Evolutionary conservation across 129 eudicot genomes (phyloP).

Genomic region (Arctium lappa): DNA sequence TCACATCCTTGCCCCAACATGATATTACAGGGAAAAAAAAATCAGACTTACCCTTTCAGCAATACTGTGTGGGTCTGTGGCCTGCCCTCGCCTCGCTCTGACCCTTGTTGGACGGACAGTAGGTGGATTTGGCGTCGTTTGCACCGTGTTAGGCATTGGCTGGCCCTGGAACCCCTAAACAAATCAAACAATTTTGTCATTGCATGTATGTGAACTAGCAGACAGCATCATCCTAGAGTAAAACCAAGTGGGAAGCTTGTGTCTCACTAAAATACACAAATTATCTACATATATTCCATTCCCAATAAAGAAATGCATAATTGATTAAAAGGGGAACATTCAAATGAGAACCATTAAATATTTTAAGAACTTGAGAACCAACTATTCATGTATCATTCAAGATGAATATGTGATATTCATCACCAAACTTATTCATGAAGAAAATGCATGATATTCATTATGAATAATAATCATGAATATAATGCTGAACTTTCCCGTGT

Average conservation of each 20-base stretch:
- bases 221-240: neutral
- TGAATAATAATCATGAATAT: neutral
- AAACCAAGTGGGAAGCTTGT: neutral
- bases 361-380: neutral
- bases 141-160: slow-evolving; percentile 61
- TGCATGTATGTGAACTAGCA: neutral
- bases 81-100: slow-evolving; percentile 95
- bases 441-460: neutral
- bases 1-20: neutral
- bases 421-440: neutral
- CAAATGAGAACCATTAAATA: neutral
- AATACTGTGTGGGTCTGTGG: slow-evolving; percentile 97
- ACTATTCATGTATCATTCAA: neutral
- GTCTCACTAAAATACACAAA: neutral
- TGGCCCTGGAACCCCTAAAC: slow-evolving; percentile 74
- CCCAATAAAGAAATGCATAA: neutral
- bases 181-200: slow-evolving; percentile 16
- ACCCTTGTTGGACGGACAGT: slow-evolving; percentile 80
- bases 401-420: neutral
- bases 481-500: too few species aligned
- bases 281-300: neutral
- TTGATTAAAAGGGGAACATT: neutral
- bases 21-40: neutral
- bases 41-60: slow-evolving; percentile 80
- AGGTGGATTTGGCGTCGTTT: slow-evolving; percentile 73